phyloP scores from a whole-genome alignment of 1,284 basidiomycete species.

The Sutorius eximius region DNA sequence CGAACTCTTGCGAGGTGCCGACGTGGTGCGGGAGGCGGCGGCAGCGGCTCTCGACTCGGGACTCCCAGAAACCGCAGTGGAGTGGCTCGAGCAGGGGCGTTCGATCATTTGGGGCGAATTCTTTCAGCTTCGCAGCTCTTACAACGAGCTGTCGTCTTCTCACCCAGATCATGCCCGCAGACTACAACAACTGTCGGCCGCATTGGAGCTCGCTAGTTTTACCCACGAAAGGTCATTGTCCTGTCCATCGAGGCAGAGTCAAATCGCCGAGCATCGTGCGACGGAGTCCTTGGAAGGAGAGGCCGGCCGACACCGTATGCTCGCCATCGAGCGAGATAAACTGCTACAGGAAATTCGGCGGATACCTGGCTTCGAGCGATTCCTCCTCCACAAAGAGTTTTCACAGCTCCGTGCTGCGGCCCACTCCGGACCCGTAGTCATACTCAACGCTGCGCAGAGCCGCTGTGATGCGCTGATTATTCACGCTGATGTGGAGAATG shows the following conservation, averaged over 20 bases:
- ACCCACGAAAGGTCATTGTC: not conserved
- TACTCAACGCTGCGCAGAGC: slow-evolving; percentile 6
- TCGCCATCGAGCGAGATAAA: slow-evolving; percentile 8
- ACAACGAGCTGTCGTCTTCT: not conserved
- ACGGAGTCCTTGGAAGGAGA: not conserved
- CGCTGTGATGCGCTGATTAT: slow-evolving; percentile 10
- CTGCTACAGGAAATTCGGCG: slow-evolving; percentile 5
- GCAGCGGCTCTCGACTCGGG: slow-evolving; percentile 2
- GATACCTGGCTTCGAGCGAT: slow-evolving; percentile 9
- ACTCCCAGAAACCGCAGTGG: slow-evolving; percentile 3
- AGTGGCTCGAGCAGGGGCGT: slow-evolving; percentile 5
- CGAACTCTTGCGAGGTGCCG: not conserved
- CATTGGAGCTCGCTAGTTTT: not conserved
- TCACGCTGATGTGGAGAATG: not conserved
- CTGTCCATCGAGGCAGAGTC: not conserved
- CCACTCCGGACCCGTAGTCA: slow-evolving; percentile 11
- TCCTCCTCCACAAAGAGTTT: slow-evolving; percentile 5
- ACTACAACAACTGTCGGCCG: not conserved
- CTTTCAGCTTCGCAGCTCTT: not conserved
- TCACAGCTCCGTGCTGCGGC: slow-evolving; percentile 5
- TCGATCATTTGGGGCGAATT: slow-evolving; percentile 5
- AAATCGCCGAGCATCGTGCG: not conserved
- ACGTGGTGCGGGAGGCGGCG: slow-evolving; percentile 8
- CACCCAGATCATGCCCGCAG: not conserved
- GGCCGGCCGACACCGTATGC: not conserved